Conservation (phyloP, 1,139 yeast species). For the Candida gigantensis region DNA sequence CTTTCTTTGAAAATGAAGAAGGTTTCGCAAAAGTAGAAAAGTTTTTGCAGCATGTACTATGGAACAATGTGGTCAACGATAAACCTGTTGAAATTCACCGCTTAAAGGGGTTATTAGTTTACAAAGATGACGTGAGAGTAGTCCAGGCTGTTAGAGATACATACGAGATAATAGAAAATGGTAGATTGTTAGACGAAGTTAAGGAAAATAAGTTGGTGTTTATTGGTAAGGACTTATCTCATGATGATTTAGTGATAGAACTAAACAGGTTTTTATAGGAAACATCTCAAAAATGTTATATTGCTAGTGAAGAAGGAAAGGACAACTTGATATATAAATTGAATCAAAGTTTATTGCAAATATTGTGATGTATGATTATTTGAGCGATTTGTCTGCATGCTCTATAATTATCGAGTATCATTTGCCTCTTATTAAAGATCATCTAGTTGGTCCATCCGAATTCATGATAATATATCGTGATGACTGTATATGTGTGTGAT, state of each 20-base stretch:
- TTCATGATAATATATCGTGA: too few relatives aligned
- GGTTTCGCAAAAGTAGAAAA: slow-evolving; percentile 50
- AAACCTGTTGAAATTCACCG: slow-evolving; percentile 70
- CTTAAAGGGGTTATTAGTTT: slow-evolving; percentile 70
- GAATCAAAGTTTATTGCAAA: too few relatives aligned
- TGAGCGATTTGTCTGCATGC: too few relatives aligned
- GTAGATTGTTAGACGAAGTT: slow-evolving; percentile 37
- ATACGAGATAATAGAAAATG: slow-evolving; percentile 71
- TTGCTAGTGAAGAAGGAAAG: too few relatives aligned
- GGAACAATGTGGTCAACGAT: slow-evolving; percentile 58
- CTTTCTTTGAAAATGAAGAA: slow-evolving; percentile 32
- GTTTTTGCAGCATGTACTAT: slow-evolving; percentile 64
- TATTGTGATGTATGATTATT: too few relatives aligned
- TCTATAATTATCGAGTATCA: too few relatives aligned
- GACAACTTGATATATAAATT: too few relatives aligned
- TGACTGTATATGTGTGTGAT: too few relatives aligned
- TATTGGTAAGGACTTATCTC: slow-evolving; percentile 69
- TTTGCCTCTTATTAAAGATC: too few relatives aligned
- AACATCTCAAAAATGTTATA: too few relatives aligned
- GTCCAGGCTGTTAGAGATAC: slow-evolving; percentile 95
- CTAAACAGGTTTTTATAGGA: slow-evolving; percentile 21
- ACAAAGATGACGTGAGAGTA: slow-evolving; percentile 49
- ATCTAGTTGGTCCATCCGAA: too few relatives aligned
- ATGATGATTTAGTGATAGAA: slow-evolving; percentile 29
- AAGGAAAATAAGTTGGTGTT: slow-evolving; percentile 63